Percentiles rank a stretch among this genome's conserved stretches.
These are phyloP conservation scores for Skeletonema tropicum DNA, from an alignment of 108 stramenopile genomes.

Conservation along the genomic window DNA sequence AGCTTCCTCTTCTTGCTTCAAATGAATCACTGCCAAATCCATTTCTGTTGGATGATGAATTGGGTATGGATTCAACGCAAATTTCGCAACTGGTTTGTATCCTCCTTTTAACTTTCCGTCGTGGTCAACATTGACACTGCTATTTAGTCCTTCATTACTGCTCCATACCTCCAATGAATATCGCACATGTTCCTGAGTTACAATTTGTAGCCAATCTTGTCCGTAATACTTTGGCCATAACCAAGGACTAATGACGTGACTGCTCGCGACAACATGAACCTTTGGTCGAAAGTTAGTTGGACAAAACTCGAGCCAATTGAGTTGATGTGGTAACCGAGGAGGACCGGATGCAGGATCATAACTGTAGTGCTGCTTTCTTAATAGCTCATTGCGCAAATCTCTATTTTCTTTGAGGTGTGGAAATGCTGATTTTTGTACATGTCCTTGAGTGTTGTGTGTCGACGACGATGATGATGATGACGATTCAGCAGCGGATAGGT, in stretches of 20 bases:
- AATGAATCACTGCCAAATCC: constrained; percentile 81
- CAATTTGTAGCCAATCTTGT: constrained; percentile 75
- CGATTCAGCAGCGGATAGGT: not conserved
- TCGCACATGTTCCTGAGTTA: constrained; percentile 63
- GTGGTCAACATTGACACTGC: not conserved
- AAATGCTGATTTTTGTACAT: constrained; percentile 46
- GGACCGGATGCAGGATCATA: constrained; percentile 70
- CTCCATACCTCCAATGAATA: constrained; percentile 62
- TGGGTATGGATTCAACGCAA: constrained; percentile 79
- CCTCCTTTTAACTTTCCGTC: constrained; percentile 40
- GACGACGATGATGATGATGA: not conserved
- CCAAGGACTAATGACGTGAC: constrained; percentile 85
- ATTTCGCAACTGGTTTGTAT: constrained; percentile 63
- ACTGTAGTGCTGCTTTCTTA: constrained; percentile 53
- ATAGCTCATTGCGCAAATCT: constrained; percentile 39
- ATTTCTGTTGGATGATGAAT: constrained; percentile 81
- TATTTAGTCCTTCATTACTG: not conserved
- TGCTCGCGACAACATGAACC: constrained; percentile 78
- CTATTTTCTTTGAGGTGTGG: constrained; percentile 33
- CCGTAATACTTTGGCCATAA: constrained; percentile 87
- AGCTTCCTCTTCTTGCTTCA: constrained; percentile 71
- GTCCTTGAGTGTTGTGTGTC: constrained; percentile 34
- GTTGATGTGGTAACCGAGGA: constrained; percentile 52
- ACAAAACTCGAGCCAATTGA: constrained; percentile 86
- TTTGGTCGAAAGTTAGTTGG: constrained; percentile 69